These are phyloP conservation scores for Ophiostoma sp. DNA, from an alignment of 2,329 filamentous ascomycete species.

Conservation along the genomic window DNA sequence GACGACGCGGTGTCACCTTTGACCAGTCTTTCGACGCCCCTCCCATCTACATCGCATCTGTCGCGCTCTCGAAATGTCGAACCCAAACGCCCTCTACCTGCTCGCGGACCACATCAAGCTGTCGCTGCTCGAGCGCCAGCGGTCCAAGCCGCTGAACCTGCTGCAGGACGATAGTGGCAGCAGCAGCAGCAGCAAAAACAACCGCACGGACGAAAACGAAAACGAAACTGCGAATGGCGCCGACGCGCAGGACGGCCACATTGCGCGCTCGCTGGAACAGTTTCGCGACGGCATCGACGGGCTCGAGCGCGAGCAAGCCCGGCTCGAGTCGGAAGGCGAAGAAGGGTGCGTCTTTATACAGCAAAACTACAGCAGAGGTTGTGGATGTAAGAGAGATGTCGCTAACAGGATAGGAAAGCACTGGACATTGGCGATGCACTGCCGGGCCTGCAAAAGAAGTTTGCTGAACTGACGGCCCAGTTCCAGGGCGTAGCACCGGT, in stretches of 20 bases:
- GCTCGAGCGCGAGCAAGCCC: constrained; percentile 58
- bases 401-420: constrained; percentile 36
- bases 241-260: constrained; percentile 79
- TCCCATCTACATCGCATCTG: no score
- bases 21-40: no score
- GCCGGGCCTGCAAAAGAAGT: constrained; percentile 64
- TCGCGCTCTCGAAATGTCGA: constrained; percentile 42
- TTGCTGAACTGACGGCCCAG: constrained; percentile 69
- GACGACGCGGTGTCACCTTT: not conserved
- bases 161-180: constrained; percentile 42
- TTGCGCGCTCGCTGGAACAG: constrained; percentile 81
- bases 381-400: no score
- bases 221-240: not conserved
- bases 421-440: constrained; percentile 58
- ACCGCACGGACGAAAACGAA: not conserved
- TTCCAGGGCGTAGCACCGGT: constrained; percentile 59
- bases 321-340: constrained; percentile 59
- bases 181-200: not conserved
- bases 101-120: constrained; percentile 96
- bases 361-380: no score
- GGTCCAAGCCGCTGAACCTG: constrained; percentile 74
- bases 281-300: constrained; percentile 72
- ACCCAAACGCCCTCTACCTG: constrained; percentile 74
- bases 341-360: constrained; percentile 45
- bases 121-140: constrained; percentile 84